These are phyloP conservation scores for Parathielavia hyrcaniae DNA, from an alignment of 495 filamentous ascomycete genomes.

Conservation along the genomic window DNA sequence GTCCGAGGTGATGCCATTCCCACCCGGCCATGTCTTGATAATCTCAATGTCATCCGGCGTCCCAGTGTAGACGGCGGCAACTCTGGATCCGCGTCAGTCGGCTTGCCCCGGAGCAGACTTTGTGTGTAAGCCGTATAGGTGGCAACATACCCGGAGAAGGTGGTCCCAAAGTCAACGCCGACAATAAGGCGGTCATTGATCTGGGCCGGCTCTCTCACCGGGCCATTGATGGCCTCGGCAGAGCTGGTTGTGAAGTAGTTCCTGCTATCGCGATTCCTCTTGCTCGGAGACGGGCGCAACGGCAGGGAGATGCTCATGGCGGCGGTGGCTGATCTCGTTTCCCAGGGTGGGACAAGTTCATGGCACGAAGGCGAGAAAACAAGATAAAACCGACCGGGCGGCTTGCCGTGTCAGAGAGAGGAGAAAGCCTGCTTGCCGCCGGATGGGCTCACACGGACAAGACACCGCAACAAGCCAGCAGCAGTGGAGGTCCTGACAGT, in stretches of 20 bases:
- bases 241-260: slow-evolving; percentile 48
- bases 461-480: not conserved
- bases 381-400: not conserved
- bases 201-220: slow-evolving; percentile 46
- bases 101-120: not conserved
- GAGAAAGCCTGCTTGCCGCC: not conserved
- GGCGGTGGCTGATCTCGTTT: slow-evolving; percentile 9
- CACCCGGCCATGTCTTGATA: slow-evolving; percentile 75
- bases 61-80: slow-evolving; percentile 67
- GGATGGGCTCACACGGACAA: not conserved
- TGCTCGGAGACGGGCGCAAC: slow-evolving; percentile 39
- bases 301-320: slow-evolving; percentile 48
- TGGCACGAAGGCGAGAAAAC: slow-evolving; percentile 2
- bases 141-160: slow-evolving; percentile 55
- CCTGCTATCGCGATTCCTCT: slow-evolving; percentile 50
- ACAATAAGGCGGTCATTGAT: slow-evolving; percentile 55
- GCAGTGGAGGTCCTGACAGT: not conserved
- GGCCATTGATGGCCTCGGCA: slow-evolving; percentile 50
- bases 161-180: slow-evolving; percentile 65
- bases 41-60: slow-evolving; percentile 73
- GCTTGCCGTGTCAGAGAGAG: not conserved
- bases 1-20: slow-evolving; percentile 64
- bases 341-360: not conserved
- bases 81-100: slow-evolving; percentile 37
- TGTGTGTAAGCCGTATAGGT: not conserved